Base-by-base conservation (phyloP, 257 asterid genomes). In the Fraxinus excelsior region DNA sequence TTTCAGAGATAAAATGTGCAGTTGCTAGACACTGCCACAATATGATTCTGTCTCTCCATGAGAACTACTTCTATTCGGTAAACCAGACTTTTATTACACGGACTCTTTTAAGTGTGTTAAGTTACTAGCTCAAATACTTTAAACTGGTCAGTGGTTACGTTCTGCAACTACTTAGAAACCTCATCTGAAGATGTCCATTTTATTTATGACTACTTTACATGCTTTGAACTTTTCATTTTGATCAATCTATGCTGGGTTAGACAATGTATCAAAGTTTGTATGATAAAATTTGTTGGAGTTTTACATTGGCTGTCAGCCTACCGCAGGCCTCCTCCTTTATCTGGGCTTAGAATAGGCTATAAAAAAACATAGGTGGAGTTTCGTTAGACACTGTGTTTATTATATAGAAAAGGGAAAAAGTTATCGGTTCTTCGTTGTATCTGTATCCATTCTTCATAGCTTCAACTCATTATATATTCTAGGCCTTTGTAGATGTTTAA, bases 1-100 rank as follows among this genome's bases (percentile, higher is more conserved):
- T 67, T 73, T n/a, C 49, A 31, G 78, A 73, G 74, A n/a, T n/a
- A n/a, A n/a, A 51, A 44, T 60, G 28, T 28, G 18, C 35, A 74
- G 18, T 10, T 74, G 51, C 76, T 37, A 38, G 66, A 66, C 13
- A 51, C 29, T 34, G 75, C 29, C n/a, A 65, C 64, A 31, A 42
- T 49, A 58, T 29, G 23, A 35, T 64, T 23, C 46, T 73, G 25
- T 56, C 65, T 34, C 49, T 51, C 62, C 8, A 51, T 51, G 25
- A 51, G 25, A 10, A 51, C 10, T 51, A 18, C 21, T 51, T 16
- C 23, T 51, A 46, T 51, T 51, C 3, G 62, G 25, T 16, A 18
- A 51, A 51, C 62, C 62, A 51, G 21, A 51, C 10, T 2, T 3
- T 7, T 46, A 46, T 7, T 14, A 46, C 56, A 46, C 2, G 26